phyloP scores from a whole-genome alignment of 805 yeast genomes.

The Peterozyma xylosa region DNA sequence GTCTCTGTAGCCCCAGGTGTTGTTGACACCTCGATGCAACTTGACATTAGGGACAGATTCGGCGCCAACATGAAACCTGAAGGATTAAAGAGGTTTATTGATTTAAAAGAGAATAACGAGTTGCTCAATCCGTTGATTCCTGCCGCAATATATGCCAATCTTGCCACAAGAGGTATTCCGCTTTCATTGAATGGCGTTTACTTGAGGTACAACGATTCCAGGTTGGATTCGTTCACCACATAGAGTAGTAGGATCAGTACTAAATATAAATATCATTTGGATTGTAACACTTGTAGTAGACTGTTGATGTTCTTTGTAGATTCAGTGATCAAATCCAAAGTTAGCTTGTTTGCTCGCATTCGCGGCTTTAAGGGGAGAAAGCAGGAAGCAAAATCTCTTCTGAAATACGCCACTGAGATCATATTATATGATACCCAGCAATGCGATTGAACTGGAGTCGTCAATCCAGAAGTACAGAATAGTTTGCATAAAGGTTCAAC shows the following conservation, averaged over 20 bases:
- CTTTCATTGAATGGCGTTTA: slow-evolving; percentile 57
- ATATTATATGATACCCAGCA: too few species aligned
- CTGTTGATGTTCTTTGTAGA: too few species aligned
- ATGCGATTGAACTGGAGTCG: too few species aligned
- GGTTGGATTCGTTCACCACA: slow-evolving; percentile 9
- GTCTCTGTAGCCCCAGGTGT: slow-evolving; percentile 91
- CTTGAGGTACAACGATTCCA: slow-evolving; percentile 49
- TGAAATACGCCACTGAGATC: too few species aligned
- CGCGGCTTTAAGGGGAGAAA: too few species aligned
- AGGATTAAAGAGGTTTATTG: slow-evolving; percentile 53
- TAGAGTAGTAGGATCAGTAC: not conserved
- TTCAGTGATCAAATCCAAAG: too few species aligned
- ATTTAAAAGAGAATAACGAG: slow-evolving; percentile 47
- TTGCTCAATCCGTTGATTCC: slow-evolving; percentile 68
- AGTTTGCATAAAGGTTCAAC: too few species aligned
- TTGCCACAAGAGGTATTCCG: slow-evolving; percentile 57
- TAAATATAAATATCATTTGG: too few species aligned
- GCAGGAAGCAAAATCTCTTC: too few species aligned
- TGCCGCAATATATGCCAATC: slow-evolving; percentile 58
- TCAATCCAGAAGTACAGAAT: too few species aligned
- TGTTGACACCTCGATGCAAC: slow-evolving; percentile 88
- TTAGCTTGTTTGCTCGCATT: too few species aligned
- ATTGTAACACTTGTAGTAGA: too few species aligned
- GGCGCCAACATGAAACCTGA: slow-evolving; percentile 54
- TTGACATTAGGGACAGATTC: slow-evolving; percentile 60